Evolutionary conservation across 1,284 basidiomycete genomes (phyloP), one percentile per base, ranked within the genome.

Genomic region (Tylopilus sp.): DNA sequence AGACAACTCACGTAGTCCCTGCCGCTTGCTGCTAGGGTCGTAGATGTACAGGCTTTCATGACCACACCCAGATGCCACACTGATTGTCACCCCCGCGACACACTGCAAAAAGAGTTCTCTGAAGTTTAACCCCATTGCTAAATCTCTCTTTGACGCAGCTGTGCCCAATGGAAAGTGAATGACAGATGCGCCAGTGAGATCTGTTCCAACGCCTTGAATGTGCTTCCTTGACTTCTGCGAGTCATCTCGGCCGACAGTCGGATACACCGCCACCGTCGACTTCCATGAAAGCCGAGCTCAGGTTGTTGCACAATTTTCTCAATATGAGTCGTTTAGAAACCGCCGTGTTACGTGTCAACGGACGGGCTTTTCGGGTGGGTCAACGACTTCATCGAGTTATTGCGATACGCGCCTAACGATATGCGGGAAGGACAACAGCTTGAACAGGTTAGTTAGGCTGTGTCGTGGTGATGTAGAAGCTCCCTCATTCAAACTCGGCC

Each of bases 371-470:
- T 30, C 29, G 29, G n/a, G 10, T 23, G 29, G 7, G 23, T n/a
- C 6, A 26, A 25, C 23, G n/a, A 15, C 12, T 19, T 13, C 11
- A 21, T 21, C 19, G 19, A n/a, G n/a, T 13, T 16, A 26, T 4
- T 31, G 21, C 18, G 29, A n/a, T 47, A 19, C 18, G n/a, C 25
- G 26, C 29, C 18, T 41, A 35, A 26, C 41, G 2, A 12, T n/a
- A n/a, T 46, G 26, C 34, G 16, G 26, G 47, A 46, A 39, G 23
- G 10, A 16, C 47, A 59, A 25, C 46, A 48, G 59, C 45, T 10
- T 46, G 19, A 7, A 41, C 40, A 33, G 33, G 12, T 39, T 15
- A 6, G 3, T 25, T 18, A 46, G 38, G 46, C 36, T 46, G 35
- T 47, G 41, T 38, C 30, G 2, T n/a, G 12, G 28, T 40, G 37